These are phyloP conservation scores for Phoma sp. DNA, from an alignment of 2,329 filamentous ascomycete genomes.

Conservation along the genomic window DNA sequence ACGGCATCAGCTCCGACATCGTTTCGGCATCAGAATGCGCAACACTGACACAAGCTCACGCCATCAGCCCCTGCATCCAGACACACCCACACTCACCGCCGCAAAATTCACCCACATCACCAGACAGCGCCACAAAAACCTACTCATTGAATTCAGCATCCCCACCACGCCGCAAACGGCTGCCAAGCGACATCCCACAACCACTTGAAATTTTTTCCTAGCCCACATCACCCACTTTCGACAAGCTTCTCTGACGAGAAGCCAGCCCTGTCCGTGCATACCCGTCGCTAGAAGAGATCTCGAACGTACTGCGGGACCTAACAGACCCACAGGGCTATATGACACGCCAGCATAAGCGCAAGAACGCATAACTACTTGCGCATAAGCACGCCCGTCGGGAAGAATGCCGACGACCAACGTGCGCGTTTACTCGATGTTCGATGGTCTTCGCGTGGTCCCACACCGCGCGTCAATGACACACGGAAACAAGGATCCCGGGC, in stretches of 20 bases:
- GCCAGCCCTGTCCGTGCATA: slow-evolving; percentile 15
- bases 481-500: slow-evolving; percentile 3
- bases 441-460: background rate
- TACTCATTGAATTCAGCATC: background rate
- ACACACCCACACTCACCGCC: slow-evolving; percentile 7
- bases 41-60: slow-evolving; percentile 8
- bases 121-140: slow-evolving; percentile 17
- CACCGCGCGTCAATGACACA: slow-evolving; percentile 11
- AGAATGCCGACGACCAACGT: background rate
- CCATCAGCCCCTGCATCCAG: slow-evolving; percentile 7
- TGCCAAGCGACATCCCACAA: slow-evolving; percentile 15
- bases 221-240: background rate
- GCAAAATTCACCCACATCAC: slow-evolving; percentile 15
- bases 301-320: slow-evolving; percentile 19
- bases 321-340: slow-evolving; percentile 7
- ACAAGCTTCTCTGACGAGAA: background rate
- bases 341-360: slow-evolving; percentile 13
- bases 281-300: slow-evolving; percentile 21
- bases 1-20: background rate
- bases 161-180: slow-evolving; percentile 17
- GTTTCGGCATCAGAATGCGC: slow-evolving; percentile 2
- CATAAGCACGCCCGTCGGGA: slow-evolving; percentile 4
- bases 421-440: slow-evolving; percentile 5
- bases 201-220: slow-evolving; percentile 13
- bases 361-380: background rate